Base-by-base conservation (phyloP, 169 alveolate species). In the Plasmodium coatneyi region DNA sequence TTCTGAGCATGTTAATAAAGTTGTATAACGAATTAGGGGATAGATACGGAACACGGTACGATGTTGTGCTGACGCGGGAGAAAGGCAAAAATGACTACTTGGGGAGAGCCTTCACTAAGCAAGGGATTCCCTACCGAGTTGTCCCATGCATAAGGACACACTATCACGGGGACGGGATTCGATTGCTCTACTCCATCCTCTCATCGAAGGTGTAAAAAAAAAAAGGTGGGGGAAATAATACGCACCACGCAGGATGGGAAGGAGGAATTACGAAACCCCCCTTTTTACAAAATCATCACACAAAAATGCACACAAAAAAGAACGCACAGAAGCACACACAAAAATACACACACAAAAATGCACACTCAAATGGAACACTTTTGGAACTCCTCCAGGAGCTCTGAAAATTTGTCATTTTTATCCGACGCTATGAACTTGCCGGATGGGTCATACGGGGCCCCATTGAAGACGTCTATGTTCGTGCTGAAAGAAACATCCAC, bases 381-480 rank as follows among this genome's bases (percentile, higher is more conserved):
- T 28, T 91, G 95, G 74, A 91, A 91, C 72, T 91, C 95, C 10
- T 91, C 95, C 9, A 91, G 74, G 19, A 91, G 49, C 43, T 91
- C 95, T 14, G 95, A 80, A 81, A 91, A 91, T 30, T 91, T 91
- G 39, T 91, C 92, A 81, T 81, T 91, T 49, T 91, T 91, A n/a
- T 91, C 95, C 22, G 95, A 52, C 56, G 89, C 56, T 25, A 87
- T 87, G 14, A 79, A 56, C 19, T 87, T 76, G 10, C 56, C 28
- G 28, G 49, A n/a, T 19, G 19, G 32, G 43, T 28, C 22, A 7
- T 28, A 34, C 1, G 78, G 43, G 32, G 28, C 22, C 19, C 46
- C 72, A 46, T 34, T 71, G 1, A 43, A 49, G 32, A 34, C 32
- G 41, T 43, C 16, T 12, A 46, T 66, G 12, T 9, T 25, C 5